Evolutionary conservation across 495 filamentous ascomycete species (phyloP).

Genomic region (Lindgomyces ingoldianus): DNA sequence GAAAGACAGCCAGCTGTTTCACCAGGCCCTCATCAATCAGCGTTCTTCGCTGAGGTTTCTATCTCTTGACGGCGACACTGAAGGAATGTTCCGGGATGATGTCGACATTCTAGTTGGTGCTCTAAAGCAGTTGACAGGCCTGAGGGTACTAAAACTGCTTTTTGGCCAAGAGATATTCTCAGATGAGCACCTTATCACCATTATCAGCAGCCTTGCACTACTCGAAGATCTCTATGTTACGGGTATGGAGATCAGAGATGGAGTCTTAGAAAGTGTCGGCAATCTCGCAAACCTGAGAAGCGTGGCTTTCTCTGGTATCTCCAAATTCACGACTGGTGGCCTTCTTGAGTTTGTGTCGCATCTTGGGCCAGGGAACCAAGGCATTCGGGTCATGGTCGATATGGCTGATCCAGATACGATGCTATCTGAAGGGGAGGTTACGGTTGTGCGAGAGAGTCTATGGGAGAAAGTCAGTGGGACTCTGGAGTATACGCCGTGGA

Average conservation of each 20-base stretch:
- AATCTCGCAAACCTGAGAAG: constrained; percentile 38
- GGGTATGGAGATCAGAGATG: constrained; percentile 58
- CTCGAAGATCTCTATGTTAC: constrained; percentile 60
- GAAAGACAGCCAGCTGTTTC: constrained; percentile 51
- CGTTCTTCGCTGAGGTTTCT: constrained; percentile 48
- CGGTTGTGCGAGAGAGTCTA: constrained; percentile 39
- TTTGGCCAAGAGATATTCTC: constrained; percentile 58
- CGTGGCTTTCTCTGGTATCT: constrained; percentile 44
- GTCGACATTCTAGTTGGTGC: constrained; percentile 53
- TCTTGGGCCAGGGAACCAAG: constrained; percentile 43
- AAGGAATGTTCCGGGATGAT: constrained; percentile 50
- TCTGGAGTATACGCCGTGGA: constrained; percentile 45
- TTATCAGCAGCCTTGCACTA: constrained; percentile 52
- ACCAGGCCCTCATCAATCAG: constrained; percentile 55
- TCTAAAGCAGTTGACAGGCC: constrained; percentile 49
- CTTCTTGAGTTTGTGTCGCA: constrained; percentile 41
- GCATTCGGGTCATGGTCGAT: constrained; percentile 43
- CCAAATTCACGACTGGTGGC: constrained; percentile 44
- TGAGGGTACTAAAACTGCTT: constrained; percentile 56
- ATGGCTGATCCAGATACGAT: constrained; percentile 43
- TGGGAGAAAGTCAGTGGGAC: constrained; percentile 41
- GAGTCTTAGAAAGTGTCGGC: constrained; percentile 49
- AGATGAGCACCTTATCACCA: constrained; percentile 52
- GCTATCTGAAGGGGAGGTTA: constrained; percentile 43
- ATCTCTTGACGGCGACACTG: constrained; percentile 53